A percentile compares a stretch with the other conserved stretches of the same genome.
These are phyloP conservation scores for Ulmus americana DNA, from an alignment of 331 rosid genomes.

Conservation along the genomic window DNA sequence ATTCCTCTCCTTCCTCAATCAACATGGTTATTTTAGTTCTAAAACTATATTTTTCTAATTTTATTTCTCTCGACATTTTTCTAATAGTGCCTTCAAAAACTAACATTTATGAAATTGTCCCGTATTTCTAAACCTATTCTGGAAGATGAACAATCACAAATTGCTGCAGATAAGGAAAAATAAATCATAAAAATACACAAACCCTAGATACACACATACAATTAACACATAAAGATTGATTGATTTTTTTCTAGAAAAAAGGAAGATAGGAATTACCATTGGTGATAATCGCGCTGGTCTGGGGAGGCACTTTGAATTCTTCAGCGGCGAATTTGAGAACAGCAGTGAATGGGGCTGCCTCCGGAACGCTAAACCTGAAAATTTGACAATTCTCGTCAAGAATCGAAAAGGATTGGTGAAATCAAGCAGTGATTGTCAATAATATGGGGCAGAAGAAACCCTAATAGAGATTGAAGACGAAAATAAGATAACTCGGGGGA, in stretches of 20 bases:
- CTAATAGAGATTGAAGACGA: neutral
- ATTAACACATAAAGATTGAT: neutral
- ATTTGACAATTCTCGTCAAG: neutral
- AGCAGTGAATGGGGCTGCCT: slow-evolving; percentile 97
- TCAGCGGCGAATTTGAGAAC: slow-evolving; percentile 96
- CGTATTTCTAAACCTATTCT: neutral
- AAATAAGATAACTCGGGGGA: neutral
- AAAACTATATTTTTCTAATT: too few relatives aligned
- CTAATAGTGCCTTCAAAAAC: too few relatives aligned
- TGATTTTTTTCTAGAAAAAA: too few relatives aligned
- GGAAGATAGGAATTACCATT: slow-evolving; percentile 42
- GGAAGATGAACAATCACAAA: neutral
- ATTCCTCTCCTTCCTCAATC: too few relatives aligned
- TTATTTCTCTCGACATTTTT: too few relatives aligned
- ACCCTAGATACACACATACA: neutral
- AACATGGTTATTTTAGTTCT: too few relatives aligned
- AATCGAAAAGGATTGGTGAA: neutral
- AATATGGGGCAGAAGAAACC: neutral
- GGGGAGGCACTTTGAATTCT: slow-evolving; percentile 99
- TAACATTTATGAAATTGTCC: too few relatives aligned
- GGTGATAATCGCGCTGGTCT: slow-evolving; percentile 96
- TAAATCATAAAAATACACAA: neutral
- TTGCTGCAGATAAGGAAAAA: neutral
- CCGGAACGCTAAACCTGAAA: slow-evolving; percentile 88
- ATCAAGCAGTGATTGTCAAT: neutral